Evolutionary conservation across 1,284 basidiomycete genomes (phyloP), one percentile per base, ranked within the genome.

Genomic region (Naganishia sp.): DNA sequence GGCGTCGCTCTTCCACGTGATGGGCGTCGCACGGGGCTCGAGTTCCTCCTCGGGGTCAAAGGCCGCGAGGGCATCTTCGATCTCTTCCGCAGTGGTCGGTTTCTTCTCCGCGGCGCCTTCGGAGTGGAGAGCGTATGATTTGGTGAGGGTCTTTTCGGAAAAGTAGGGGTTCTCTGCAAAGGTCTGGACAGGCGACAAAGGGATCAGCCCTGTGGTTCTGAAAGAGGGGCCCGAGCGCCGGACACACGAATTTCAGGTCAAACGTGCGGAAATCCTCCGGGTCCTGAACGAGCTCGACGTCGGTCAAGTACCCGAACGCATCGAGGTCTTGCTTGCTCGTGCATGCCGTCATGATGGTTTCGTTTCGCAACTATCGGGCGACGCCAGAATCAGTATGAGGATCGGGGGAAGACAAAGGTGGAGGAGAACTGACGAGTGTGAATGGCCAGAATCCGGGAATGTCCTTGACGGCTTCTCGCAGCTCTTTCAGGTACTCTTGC

Each of bases 1-100:
- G 47, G 79, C 81, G 52, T 79, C 76, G 39, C 76, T 76, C 73
- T 82, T 83, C 82, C 82, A 83, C 50, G 81, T 69, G 69, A 83
- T 82, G 66, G 70, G 70, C 17, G 63, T 67, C 9, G 72, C 51
- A 18, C 70, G 62, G 23, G 46, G 13, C 3, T 39, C 52, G 35
- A 56, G 35, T 15, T 57, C 46, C 21, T 69, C 72, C 25, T 73
- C 65, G 11, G 67, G 68, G 13, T 65, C 63, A 21, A 57, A 54
- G 1, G 28, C 42, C 13, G 52, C 66, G 21, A 63, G 25, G n/a
- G 46, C 39, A 39, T 39, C 35, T 9, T 53, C 60, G 6, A 41
- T 31, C 31, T 52, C 39, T 13, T 25, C 23, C 9, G n/a, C 50
- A 13, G 11, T 50, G 5, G n/a, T 11, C 13, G 18, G 2, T 18